Percentiles rank a stretch among this genome's conserved stretches.
phyloP scores from a whole-genome alignment of 495 filamentous ascomycete species.

The Penicillium manginii region DNA sequence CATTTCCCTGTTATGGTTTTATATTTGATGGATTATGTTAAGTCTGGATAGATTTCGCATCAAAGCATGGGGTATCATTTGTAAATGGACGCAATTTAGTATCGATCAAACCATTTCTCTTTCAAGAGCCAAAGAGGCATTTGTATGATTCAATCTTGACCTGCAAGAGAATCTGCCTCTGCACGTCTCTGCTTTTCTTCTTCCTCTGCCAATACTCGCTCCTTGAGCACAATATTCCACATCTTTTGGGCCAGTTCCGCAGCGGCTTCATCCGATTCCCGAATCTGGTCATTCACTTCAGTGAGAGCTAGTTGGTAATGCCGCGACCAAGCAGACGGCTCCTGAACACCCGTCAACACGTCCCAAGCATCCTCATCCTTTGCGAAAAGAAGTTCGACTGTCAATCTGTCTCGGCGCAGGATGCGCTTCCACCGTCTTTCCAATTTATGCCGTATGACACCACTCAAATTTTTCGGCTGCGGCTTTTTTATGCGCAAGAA shows the following conservation, averaged over 20 bases:
- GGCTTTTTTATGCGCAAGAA: conserved; percentile 74
- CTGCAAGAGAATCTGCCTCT: conserved; percentile 2
- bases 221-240: conserved; percentile 49
- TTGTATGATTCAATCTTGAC: neutral
- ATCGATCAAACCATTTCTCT: neutral
- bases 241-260: conserved; percentile 38
- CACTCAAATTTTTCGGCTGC: conserved; percentile 60
- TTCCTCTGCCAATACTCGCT: conserved; percentile 40
- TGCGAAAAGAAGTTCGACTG: conserved; percentile 45
- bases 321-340: conserved; percentile 31
- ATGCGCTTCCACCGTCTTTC: conserved; percentile 43
- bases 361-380: conserved; percentile 65
- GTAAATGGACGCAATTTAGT: neutral
- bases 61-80: conserved; percentile 2
- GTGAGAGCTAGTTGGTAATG: conserved; percentile 20
- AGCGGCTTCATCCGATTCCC: conserved; percentile 29
- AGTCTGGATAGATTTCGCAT: neutral
- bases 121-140: neutral
- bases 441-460: conserved; percentile 58
- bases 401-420: conserved; percentile 33
- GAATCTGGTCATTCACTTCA: conserved; percentile 27
- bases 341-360: conserved; percentile 29
- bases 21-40: no score
- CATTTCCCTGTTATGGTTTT: neutral
- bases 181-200: conserved; percentile 28